Evolutionary conservation across 2,329 filamentous ascomycete genomes (phyloP).

Genomic region (Chaetomiaceae sp.): DNA sequence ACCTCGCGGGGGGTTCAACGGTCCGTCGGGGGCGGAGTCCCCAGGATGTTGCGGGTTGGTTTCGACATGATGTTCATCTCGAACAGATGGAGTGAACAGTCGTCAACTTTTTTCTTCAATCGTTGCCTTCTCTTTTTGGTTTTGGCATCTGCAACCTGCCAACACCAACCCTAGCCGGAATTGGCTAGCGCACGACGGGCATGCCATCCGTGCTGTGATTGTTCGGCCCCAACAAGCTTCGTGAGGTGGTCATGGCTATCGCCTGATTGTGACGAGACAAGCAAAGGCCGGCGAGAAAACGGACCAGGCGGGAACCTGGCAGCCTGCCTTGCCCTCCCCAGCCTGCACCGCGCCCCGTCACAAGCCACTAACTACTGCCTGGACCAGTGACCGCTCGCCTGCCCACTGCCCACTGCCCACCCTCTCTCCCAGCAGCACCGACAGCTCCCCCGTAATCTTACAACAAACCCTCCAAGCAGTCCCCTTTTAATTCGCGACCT

Average conservation of each 20-base stretch:
- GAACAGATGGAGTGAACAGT: no score
- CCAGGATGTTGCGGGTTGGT: no score
- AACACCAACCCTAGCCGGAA: not conserved
- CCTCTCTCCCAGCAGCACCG: conserved; percentile 11
- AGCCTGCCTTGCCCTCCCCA: no score
- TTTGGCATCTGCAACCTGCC: no score
- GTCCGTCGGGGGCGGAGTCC: no score
- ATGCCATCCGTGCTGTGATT: not conserved
- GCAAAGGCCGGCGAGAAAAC: no score
- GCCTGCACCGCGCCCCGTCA: no score
- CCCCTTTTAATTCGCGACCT: conserved; percentile 16
- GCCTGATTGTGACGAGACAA: no score
- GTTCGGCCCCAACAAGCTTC: not conserved
- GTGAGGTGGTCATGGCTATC: not conserved
- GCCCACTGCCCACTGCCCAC: not conserved
- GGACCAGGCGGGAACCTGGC: no score
- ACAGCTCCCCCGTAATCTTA: conserved; percentile 24
- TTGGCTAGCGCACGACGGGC: not conserved
- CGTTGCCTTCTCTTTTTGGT: not conserved
- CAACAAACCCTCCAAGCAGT: conserved; percentile 16
- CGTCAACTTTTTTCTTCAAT: not conserved
- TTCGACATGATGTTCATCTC: no score
- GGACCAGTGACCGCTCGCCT: conserved; percentile 15
- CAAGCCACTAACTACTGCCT: no score
- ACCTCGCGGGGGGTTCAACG: no score